Conservation (phyloP, 2,329 filamentous ascomycete genomes). For the Monilinia laxa region DNA sequence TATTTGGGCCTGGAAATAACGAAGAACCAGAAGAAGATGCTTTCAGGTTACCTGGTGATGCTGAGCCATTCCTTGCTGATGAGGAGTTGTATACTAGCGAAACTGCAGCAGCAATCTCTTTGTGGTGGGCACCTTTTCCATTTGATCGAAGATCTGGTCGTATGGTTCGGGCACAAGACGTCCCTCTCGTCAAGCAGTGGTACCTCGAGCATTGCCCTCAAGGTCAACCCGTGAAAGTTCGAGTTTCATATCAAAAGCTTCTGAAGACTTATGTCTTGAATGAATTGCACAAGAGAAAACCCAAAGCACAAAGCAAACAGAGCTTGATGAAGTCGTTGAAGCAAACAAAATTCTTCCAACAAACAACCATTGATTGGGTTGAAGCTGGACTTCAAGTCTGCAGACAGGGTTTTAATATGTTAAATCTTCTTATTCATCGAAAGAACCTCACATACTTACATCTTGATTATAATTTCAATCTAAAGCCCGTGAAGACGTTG, state of each 20-base stretch:
- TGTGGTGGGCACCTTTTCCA: conserved; percentile 98
- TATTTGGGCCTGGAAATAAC: conserved; percentile 80
- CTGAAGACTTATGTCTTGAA: conserved; percentile 96
- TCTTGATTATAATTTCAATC: conserved; percentile 98
- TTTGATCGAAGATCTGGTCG: conserved; percentile 91
- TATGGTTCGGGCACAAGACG: conserved; percentile 96
- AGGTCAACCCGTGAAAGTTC: conserved; percentile 90
- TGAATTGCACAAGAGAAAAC: conserved; percentile 91
- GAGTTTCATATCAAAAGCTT: conserved; percentile 97
- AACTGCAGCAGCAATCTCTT: conserved; percentile 83
- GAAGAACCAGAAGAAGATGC: conserved; percentile 71
- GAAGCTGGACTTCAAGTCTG: conserved; percentile 98
- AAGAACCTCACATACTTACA: conserved; percentile 99
- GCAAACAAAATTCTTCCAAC: conserved; percentile 98
- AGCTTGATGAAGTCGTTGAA: conserved; percentile 87
- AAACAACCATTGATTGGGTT: conserved; percentile 99
- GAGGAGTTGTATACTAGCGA: conserved; percentile 87
- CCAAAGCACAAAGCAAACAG: conserved; percentile 94
- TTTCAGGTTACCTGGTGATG: conserved; percentile 76
- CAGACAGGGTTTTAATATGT: conserved; percentile 98
- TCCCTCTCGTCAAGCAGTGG: conserved; percentile 96
- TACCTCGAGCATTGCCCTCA: conserved; percentile 94
- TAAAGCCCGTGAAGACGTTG: conserved; percentile 97
- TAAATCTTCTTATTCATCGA: conserved; percentile 94
- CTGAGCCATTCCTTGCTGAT: conserved; percentile 86